These are phyloP conservation scores for Termitomyces sp. DNA, from an alignment of 768 basidiomycete species.

Conservation along the genomic window DNA sequence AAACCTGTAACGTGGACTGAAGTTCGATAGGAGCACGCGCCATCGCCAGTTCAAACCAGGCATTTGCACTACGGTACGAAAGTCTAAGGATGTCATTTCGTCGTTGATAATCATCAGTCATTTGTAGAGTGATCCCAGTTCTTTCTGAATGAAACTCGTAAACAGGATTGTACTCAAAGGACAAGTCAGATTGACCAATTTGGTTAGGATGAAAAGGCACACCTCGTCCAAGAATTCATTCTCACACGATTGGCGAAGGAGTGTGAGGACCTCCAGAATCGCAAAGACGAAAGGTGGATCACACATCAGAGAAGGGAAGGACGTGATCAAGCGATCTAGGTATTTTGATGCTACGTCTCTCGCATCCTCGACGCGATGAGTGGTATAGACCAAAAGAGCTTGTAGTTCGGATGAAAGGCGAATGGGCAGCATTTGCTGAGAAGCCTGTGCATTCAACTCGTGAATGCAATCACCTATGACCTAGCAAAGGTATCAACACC, in stretches of 20 bases:
- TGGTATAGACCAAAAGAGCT: constrained; percentile 68
- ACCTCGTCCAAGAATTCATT: constrained; percentile 92
- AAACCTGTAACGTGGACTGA: constrained; percentile 86
- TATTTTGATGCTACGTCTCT: constrained; percentile 81
- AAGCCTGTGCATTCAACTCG: constrained; percentile 68
- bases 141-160: constrained; percentile 81
- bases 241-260: constrained; percentile 83
- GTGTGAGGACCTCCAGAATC: constrained; percentile 86
- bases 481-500: constrained; percentile 29
- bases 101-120: constrained; percentile 82
- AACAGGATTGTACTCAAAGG: constrained; percentile 76
- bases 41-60: constrained; percentile 85
- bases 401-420: constrained; percentile 70
- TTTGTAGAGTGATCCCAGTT: constrained; percentile 64
- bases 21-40: constrained; percentile 88
- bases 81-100: constrained; percentile 81
- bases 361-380: constrained; percentile 77
- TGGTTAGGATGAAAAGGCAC: constrained; percentile 10
- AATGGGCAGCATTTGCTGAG: constrained; percentile 72
- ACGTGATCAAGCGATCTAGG: constrained; percentile 78
- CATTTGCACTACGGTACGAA: constrained; percentile 65
- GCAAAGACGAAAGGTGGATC: constrained; percentile 82
- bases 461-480: constrained; percentile 72
- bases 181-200: background rate
- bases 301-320: constrained; percentile 94